Base-by-base conservation (phyloP, 176 grass and related monocot species). In the Juncus effusus region DNA sequence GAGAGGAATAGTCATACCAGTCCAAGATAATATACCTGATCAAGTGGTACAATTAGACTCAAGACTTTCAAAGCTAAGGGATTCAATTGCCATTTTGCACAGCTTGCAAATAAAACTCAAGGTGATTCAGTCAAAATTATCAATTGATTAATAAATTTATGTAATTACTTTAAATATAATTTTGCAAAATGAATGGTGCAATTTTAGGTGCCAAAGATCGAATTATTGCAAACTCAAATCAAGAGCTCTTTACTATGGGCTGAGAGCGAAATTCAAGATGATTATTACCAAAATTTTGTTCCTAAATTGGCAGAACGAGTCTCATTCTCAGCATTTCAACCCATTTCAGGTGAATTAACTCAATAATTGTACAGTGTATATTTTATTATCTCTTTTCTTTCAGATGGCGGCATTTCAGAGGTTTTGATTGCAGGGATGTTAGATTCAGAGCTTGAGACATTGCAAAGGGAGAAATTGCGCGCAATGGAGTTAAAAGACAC, bases 31-130 rank as follows among this genome's bases (percentile, higher is more conserved):
- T 69, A 7, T 55, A 36, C 60, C 82, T 69, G 61, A 60, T 49
- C 56, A 86, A n/a, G 63, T 50, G 13, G 79, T 51, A 56, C 78
- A 64, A 69, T 71, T 92, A 66, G 75, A 62, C 19, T 56, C 28
- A 47, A 97, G 64, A 92, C 66, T 89, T 52, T 80, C 72, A 47
- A 84, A 86, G 81, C 69, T 97, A 71, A 92, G 38, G 54, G 80
- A 92, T 39, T 82, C 64, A 13, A 79, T 97, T 65, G 59, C 65
- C 74, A 97, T 62, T 82, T 78, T 97, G 69, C 88, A 92, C 69
- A 83, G 60, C 15, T 79, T 97, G 70, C 82, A 97, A 82, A 97
- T 92, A 65, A 97, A 92, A 67, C 53, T 97, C 74, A 92, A 83
- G 85, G 88, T 92, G 36, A 12, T 38, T 51, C 19, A 28, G 19